A percentile compares a stretch with the other conserved stretches of the same genome.
Evolutionary conservation across 441 rosid species (phyloP).

Genomic region (Corymbia calophylla): DNA sequence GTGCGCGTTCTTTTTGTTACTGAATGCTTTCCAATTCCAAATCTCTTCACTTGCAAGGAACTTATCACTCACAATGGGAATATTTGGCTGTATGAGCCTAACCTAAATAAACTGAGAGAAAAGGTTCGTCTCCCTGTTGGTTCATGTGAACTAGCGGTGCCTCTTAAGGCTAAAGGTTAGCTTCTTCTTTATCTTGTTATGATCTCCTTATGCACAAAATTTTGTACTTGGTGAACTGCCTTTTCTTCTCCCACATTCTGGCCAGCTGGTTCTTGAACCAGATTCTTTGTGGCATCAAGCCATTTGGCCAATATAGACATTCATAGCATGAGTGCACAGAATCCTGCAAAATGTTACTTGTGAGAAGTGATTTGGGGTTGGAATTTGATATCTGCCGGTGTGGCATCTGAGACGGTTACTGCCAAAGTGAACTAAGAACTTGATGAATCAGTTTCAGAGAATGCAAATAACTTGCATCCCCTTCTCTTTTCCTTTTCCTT

Average conservation of each 20-base stretch:
- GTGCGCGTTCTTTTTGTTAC: constrained; percentile 58
- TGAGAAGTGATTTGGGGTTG: background rate
- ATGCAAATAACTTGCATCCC: background rate
- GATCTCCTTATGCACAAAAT: background rate
- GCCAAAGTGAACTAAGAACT: background rate
- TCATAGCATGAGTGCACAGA: background rate
- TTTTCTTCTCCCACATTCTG: background rate
- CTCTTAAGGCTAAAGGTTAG: constrained; percentile 75
- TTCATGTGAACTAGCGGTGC: constrained; percentile 80
- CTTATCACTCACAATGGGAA: constrained; percentile 42
- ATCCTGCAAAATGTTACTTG: background rate
- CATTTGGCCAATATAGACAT: background rate
- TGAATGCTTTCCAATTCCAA: constrained; percentile 69
- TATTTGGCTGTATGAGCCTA: constrained; percentile 74
- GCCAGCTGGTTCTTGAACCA: background rate
- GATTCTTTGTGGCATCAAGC: background rate
- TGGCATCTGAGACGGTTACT: background rate
- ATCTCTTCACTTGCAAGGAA: constrained; percentile 72
- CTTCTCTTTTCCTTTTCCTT: background rate
- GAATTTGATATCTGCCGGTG: background rate
- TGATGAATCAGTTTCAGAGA: background rate
- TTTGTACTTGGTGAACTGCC: background rate
- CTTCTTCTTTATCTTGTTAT: constrained; percentile 1
- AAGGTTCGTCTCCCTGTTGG: constrained; percentile 67
- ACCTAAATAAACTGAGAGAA: constrained; percentile 47